These are phyloP conservation scores for Papilionanthe hybrid DNA, from an alignment of 116 monocot species.

Conservation along the genomic window DNA sequence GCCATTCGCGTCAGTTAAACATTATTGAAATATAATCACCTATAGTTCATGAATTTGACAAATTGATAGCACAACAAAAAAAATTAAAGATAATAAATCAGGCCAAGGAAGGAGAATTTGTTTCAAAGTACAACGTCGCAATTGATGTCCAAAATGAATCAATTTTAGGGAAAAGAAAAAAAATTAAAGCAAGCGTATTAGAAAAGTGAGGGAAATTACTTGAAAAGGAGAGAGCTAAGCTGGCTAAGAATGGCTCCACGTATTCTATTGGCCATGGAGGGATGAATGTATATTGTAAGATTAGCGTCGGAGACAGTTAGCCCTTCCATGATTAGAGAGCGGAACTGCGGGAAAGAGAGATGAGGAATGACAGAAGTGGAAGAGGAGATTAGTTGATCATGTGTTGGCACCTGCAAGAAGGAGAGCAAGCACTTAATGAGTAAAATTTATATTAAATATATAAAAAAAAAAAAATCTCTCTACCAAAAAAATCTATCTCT, in stretches of 20 bases:
- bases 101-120: neutral
- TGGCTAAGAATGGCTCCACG: constrained; percentile 55
- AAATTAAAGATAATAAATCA: neutral
- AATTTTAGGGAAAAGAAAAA: neutral
- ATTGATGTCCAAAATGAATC: neutral
- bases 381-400: neutral
- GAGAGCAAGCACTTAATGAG: too few species aligned
- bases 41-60: neutral
- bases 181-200: neutral
- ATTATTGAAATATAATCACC: neutral
- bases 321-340: constrained; percentile 44
- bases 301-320: constrained; percentile 42
- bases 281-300: constrained; percentile 73
- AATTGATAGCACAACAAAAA: neutral
- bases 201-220: constrained; percentile 23
- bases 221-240: constrained; percentile 88
- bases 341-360: neutral
- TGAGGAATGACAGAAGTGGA: neutral
- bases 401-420: neutral
- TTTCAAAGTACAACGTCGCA: neutral
- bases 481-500: too few species aligned
- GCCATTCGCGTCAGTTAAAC: neutral
- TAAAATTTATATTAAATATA: too few species aligned
- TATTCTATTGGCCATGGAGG: constrained; percentile 46
- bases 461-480: too few species aligned